These are phyloP conservation scores for Pseudohyphozyma bogoriensis DNA, from an alignment of 768 basidiomycete species.

Conservation along the genomic window DNA sequence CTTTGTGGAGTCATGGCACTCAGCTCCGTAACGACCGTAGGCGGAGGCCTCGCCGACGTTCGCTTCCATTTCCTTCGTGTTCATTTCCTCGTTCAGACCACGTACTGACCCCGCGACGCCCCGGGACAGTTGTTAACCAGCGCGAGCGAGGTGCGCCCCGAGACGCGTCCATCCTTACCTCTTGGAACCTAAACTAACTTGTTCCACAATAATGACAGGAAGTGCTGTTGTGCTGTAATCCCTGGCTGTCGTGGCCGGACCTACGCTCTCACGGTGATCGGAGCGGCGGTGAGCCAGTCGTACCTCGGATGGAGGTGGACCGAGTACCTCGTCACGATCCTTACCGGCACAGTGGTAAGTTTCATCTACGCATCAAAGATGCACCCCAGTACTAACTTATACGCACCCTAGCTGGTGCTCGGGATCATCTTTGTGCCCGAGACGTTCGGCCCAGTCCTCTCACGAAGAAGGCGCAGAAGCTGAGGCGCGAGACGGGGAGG, in stretches of 20 bases:
- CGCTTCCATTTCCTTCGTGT: not conserved
- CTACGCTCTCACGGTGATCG: slow-evolving; percentile 36
- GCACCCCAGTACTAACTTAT: not conserved
- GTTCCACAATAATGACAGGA: not conserved
- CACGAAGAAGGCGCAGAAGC: slow-evolving; percentile 34
- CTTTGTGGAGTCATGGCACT: slow-evolving; percentile 32
- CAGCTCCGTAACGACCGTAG: slow-evolving; percentile 34
- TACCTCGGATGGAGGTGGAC: slow-evolving; percentile 40
- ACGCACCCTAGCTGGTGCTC: slow-evolving; percentile 14
- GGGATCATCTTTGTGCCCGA: slow-evolving; percentile 36
- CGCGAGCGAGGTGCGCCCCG: not conserved
- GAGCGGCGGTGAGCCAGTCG: slow-evolving; percentile 33
- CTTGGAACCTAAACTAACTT: not conserved
- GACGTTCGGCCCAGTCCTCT: slow-evolving; percentile 38
- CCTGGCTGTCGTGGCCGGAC: slow-evolving; percentile 37
- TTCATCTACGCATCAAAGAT: not conserved
- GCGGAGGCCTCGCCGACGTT: slow-evolving; percentile 21
- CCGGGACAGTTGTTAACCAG: too few relatives aligned
- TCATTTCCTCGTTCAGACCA: not conserved
- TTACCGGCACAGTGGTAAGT: slow-evolving; percentile 29
- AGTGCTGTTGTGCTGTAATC: slow-evolving; percentile 37
- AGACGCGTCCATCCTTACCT: too few relatives aligned
- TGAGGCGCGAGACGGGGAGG: slow-evolving; percentile 33
- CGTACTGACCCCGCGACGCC: not conserved
- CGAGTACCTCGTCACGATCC: slow-evolving; percentile 37